Evolutionary conservation across 495 filamentous ascomycete species (phyloP).

Genomic region (Neurospora sp.): DNA sequence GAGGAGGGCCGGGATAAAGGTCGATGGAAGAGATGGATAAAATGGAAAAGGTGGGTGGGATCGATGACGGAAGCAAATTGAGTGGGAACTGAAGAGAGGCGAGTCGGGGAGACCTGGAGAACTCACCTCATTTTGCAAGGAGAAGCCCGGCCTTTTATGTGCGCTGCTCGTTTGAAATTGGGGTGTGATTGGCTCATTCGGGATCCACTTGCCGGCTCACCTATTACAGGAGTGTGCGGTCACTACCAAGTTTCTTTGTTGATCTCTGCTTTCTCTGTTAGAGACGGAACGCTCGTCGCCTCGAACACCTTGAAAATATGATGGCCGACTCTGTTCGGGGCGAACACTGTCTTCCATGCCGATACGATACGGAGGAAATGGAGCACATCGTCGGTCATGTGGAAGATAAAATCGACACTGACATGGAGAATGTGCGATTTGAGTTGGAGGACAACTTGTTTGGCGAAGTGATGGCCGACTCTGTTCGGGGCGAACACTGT

Average conservation of each 20-base stretch:
- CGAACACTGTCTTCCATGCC: too few relatives aligned
- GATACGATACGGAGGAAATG: neutral
- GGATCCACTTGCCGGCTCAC: neutral
- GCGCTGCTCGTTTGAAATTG: neutral
- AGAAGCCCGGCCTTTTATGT: neutral
- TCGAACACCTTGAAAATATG: too few relatives aligned
- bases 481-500: too few relatives aligned
- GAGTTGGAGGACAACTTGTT: slow-evolving; percentile 2
- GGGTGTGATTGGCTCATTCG: neutral
- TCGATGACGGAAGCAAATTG: neutral
- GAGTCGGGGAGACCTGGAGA: neutral
- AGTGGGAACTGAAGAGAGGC: neutral
- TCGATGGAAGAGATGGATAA: too few relatives aligned
- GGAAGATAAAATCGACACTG: neutral
- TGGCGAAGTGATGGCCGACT: too few relatives aligned
- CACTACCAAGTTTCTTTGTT: neutral
- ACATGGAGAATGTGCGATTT: neutral
- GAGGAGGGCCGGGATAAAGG: neutral
- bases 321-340: too few relatives aligned
- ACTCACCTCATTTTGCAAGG: neutral
- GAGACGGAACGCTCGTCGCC: neutral
- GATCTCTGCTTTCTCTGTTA: neutral
- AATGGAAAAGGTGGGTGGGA: neutral
- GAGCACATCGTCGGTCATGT: neutral
- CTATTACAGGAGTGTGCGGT: neutral